Base-by-base conservation (phyloP, 2,329 filamentous ascomycete species). In the Colletotrichum cuscutae region DNA sequence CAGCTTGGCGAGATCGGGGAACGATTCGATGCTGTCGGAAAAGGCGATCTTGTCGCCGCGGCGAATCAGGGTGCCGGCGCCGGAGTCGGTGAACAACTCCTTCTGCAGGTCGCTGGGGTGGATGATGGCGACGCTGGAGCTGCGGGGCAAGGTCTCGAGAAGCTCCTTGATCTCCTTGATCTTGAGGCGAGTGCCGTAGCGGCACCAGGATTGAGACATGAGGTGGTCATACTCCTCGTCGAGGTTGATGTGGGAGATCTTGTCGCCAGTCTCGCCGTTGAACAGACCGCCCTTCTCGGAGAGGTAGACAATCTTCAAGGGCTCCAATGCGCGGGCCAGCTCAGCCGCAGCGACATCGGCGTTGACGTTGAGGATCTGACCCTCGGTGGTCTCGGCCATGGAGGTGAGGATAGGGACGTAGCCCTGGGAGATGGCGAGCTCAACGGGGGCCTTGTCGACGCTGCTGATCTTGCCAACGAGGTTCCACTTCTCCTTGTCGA, bases 131-230 rank as follows among this genome's bases (percentile, higher is more conserved):
- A 99, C 96, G 78, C 94, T 97, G 22, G 96, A 98, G 69, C 94
- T 96, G 78, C 94, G 92, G 64, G 97, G 97, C 22, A 99, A 90
- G 62, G 94, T 92, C 77, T 95, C 94, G 65, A 99, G 86, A 32
- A 99, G 89, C 72, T 97, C 95, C 88, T 98, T 97, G 85, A 97
- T 97, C 86, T 99, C 95, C 85, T 94, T 94, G 83, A 99, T 98
- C 91, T 99, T 99, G 76, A 98, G 89, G 75, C 95, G 91, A 49
- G 96, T 98, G 75, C 97, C 97, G 81, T 97, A 97, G 80, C 94
- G 92, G 83, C 97, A 97, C 97, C 96, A 99, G 77, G 94, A 91
- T 84, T 98, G 95, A 70, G 91, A 89, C 95, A 98, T 98, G 79
- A 98, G 89, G 80, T 94, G 89, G 72, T 97, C 95, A 79, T 94